Percentiles rank a stretch among this genome's conserved stretches.
Evolutionary conservation across 768 basidiomycete genomes (phyloP).

Genomic region (Collybia mongolica): DNA sequence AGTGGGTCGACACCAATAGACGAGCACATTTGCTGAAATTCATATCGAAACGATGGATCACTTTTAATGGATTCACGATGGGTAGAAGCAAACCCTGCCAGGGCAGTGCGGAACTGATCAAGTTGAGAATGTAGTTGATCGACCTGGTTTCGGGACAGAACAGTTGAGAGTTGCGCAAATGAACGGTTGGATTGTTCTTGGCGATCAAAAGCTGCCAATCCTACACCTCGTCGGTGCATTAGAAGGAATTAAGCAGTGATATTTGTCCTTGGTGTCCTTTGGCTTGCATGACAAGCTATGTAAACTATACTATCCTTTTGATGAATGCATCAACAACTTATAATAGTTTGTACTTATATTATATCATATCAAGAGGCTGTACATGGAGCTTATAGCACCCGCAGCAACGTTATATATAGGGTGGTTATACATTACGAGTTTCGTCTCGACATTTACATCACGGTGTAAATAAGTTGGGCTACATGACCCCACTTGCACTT

Average conservation of each 20-base stretch:
- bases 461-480: too few species aligned
- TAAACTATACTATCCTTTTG: too few species aligned
- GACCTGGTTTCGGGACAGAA: constrained; percentile 75
- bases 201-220: constrained; percentile 87
- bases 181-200: constrained; percentile 79
- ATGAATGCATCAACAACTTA: too few species aligned
- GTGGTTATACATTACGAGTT: too few species aligned
- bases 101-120: constrained; percentile 77
- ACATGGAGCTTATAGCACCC: too few species aligned
- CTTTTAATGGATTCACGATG: constrained; percentile 83
- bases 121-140: constrained; percentile 80
- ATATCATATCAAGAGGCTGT: too few species aligned
- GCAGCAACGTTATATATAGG: too few species aligned
- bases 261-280: too few species aligned
- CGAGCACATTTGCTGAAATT: constrained; percentile 95
- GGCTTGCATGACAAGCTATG: too few species aligned
- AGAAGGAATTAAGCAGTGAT: neutral
- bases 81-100: constrained; percentile 75
- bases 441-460: too few species aligned
- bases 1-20: constrained; percentile 95
- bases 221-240: constrained; percentile 80
- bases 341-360: too few species aligned
- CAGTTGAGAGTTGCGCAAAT: constrained; percentile 78
- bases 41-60: constrained; percentile 86
- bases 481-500: too few species aligned